Base-by-base conservation (phyloP, 805 yeast genomes). In the Brettanomyces sp. region DNA sequence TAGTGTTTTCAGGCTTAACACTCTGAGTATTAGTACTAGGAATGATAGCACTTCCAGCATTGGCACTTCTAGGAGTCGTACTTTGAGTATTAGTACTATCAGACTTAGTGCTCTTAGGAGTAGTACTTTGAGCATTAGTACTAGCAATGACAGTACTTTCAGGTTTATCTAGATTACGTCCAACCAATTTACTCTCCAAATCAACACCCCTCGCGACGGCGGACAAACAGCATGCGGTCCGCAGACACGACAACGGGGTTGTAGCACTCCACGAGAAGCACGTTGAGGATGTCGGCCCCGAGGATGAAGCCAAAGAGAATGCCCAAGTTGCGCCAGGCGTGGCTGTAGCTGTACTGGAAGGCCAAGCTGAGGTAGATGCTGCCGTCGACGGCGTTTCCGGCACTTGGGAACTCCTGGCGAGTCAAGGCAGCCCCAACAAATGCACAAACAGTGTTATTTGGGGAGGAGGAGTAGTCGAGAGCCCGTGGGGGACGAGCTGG, bases 281-380 rank as follows among this genome's bases (percentile, higher is more conserved):
- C 55, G 40, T 62, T 57, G 36, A 63, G 45, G 4, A 45, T 42
- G 41, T 72, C 54, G 58, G 70, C 70, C 51, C 73, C 69, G 11
- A 70, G 38, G 39, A 67, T 57, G 54, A 67, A 73, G 8, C 63
- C 74, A 53, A 73, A 42, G 41, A 68, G 46, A 47, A 76, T 70
- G 51, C 80, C 95, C 48, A 81, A 72, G 60, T 87, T 83, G 67
- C 95, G 78, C 95, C 95, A 87, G 44, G 76, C 73, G 61, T 87
- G 85, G 22, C 63, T 52, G 56, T 72, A 77, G 24, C 56, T 60
- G 66, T 80, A 86, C 39, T 63, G 59, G 63, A 62, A 86, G 9
- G 79, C 60, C 6, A 55, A 55, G 4, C 52, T 51, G 23, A 80
- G 47, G 53, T 77, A 80, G 25, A 58, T 58, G 45, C 73, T 75